Evolutionary conservation across 805 yeast genomes (phyloP), one percentile per base, ranked within the genome.

Genomic region (Gaillardinia entomophila): DNA sequence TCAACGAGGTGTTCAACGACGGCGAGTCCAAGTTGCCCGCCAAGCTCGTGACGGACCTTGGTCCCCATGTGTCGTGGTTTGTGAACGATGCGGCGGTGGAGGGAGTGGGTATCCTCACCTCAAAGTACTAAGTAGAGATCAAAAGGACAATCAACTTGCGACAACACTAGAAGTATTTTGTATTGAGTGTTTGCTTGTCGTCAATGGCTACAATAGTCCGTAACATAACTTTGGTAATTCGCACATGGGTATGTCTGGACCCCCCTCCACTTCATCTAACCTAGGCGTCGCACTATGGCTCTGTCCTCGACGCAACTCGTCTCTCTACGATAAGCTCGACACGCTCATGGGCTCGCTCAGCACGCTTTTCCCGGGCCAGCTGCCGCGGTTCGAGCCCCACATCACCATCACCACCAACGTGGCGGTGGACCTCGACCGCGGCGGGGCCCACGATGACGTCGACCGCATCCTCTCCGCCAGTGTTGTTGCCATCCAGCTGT

Each of bases 71-170:
- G 7, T 53, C 71, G 28, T 89, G 96, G 96, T 84, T 88, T 56
- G 90, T 86, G 27, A 81, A 86, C 56, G 74, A 75, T 34, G 76
- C 72, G n/a, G 96, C 96, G 1, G 61, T 85, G 25, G 61, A 68
- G 14, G 86, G 83, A 17, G 85, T 82, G 25, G 57, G 55, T 28
- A 54, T 66, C n/a, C 43, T 55, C 19, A 42, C 59, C 16, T 53
- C 69, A 15, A 65, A 65, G 49, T 65, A 63, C 41, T 62, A 53
- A 32, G 16, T 22, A 18, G 12, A n/a, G n/a, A n/a, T n/a, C n/a
- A n/a, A 22, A 18, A 10, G 10, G n/a, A 24, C 26, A n/a, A 5
- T 12, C n/a, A n/a, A n/a, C n/a, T n/a, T n/a, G n/a, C n/a, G n/a
- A n/a, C n/a, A n/a, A n/a, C n/a, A n/a, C n/a, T n/a, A n/a, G n/a